Evolutionary conservation across 2,329 filamentous ascomycete genomes (phyloP), one percentile per base, ranked within the genome.

Genomic region (Rachicladosporium sp.): DNA sequence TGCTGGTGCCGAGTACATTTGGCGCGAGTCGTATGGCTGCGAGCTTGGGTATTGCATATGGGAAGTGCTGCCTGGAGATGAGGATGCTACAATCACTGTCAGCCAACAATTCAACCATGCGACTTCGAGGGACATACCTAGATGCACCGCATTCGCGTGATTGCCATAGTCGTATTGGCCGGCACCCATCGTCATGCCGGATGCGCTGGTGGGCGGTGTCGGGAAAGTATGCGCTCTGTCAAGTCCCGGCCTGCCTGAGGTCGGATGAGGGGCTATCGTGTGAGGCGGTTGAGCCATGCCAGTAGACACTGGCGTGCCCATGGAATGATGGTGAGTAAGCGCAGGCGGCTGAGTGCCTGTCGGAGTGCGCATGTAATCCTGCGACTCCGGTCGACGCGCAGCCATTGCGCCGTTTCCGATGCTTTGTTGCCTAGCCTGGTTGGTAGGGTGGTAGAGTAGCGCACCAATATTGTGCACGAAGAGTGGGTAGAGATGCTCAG

Each of bases 391-490:
- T 57, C 87, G 83, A 55, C 85, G 76, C 23, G 85, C 86, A 49
- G 86, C 82, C 77, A 94, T 89, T 35, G 64, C 61, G 47, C 63
- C 64, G 49, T 55, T 58, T 34, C 57, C 55, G n/a, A 65, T 61
- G 40, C 93, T 85, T 57, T 85, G 79, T 61, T 80, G 87, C 35
- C 54, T 50, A 81, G 85, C 50, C 57, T 87, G 82, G 59, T 95
- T 95, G 31, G 83, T 81, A 0, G 91, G 89, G 59, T 96, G 89
- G 62, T 95, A 96, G 36, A 96, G 74, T 48, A 96, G 71, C 42
- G 86, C 82, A 44, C 86, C 86, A 58, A 96, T 96, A 64, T 96
- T 93, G 64, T 96, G 88, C 31, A 96, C 91, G 60, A 98, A 98
- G 36, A 98, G 70, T 38, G 91, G 91, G 61, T 96, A 98, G 40